Evolutionary conservation across 2,329 filamentous ascomycete genomes (phyloP), one percentile per base, ranked within the genome.

Genomic region (Dactylella cylindrospora): DNA sequence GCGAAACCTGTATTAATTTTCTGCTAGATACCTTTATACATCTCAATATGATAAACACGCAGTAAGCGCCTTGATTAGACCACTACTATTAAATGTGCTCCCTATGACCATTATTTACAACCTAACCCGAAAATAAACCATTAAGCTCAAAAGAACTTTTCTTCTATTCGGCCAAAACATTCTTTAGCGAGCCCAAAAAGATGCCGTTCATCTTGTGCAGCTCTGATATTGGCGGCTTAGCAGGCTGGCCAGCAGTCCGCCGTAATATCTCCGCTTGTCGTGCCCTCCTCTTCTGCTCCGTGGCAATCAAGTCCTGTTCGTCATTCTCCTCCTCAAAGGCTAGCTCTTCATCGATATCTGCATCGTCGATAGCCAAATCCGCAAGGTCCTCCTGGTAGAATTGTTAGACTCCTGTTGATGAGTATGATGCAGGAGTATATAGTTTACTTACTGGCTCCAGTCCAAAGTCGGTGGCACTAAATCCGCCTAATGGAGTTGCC

Each of bases 391-490:
- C 74, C 79, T 81, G 60, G 31, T 5, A 40, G 23, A 45, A 51
- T 66, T 46, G 64, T 45, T 39, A 68, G 41, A 10, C 52, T 68
- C 26, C 54, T 29, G 39, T 60, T 52, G 3, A 49, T 12, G 22
- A 59, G n/a, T n/a, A n/a, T n/a, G n/a, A n/a, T 12, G 25, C 25
- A 29, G 53, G 51, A 26, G 19, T 35, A 36, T 43, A 38, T 10
- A 13, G 35, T 49, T 29, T 28, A 72, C 73, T 65, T 74, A 86
- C 84, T 69, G 86, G 82, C 70, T 96, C 84, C 15, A 98, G 76
- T 0, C 93, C 93, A 75, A 98, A 98, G 74, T 98, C 93, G 41
- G 81, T 82, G 17, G 85, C 84, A 69, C 80, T 84, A 75, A 97
- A 94, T 13, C 69, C 66, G 78, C 76, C 19, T 77, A 82, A 6